These are phyloP conservation scores for Collybia nuda DNA, from an alignment of 768 basidiomycete genomes.

Conservation along the genomic window DNA sequence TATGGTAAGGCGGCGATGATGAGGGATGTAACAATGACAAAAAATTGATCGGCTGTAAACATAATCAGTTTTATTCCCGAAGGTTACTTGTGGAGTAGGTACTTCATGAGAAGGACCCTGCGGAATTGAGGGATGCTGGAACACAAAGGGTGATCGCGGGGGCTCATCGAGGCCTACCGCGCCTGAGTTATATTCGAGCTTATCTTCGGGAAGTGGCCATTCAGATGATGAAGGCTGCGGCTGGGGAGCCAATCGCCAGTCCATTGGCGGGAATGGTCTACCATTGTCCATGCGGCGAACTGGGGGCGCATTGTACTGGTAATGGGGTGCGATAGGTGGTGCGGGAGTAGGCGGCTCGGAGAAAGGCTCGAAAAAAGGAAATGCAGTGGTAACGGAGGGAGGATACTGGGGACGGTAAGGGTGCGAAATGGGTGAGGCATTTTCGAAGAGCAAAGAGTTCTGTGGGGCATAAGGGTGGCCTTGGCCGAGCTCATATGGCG, in stretches of 20 bases:
- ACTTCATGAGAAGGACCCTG: constrained; percentile 1
- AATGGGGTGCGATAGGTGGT: constrained; percentile 13
- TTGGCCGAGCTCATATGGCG: constrained; percentile 49
- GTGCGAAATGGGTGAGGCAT: constrained; percentile 7
- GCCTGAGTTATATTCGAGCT: constrained; percentile 7
- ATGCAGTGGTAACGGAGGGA: constrained; percentile 16
- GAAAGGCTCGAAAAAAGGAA: constrained; percentile 56
- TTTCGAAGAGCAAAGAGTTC: constrained; percentile 42
- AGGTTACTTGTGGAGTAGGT: not conserved
- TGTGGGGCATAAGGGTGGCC: constrained; percentile 44
- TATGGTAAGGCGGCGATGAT: constrained; percentile 78
- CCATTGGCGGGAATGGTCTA: constrained; percentile 26
- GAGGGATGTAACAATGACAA: constrained; percentile 83
- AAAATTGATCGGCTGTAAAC: constrained; percentile 80
- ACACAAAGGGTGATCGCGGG: constrained; percentile 2
- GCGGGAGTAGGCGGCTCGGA: constrained; percentile 25
- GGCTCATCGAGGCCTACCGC: constrained; percentile 4
- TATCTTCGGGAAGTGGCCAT: constrained; percentile 10
- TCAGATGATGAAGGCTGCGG: constrained; percentile 16
- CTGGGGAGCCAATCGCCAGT: constrained; percentile 37
- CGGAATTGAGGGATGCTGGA: constrained; percentile 17
- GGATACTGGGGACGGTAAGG: constrained; percentile 21
- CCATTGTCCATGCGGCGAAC: constrained; percentile 25
- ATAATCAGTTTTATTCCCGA: not conserved
- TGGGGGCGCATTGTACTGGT: constrained; percentile 1